Conservation (phyloP, 495 filamentous ascomycete genomes). For the Xylaria sp. region DNA sequence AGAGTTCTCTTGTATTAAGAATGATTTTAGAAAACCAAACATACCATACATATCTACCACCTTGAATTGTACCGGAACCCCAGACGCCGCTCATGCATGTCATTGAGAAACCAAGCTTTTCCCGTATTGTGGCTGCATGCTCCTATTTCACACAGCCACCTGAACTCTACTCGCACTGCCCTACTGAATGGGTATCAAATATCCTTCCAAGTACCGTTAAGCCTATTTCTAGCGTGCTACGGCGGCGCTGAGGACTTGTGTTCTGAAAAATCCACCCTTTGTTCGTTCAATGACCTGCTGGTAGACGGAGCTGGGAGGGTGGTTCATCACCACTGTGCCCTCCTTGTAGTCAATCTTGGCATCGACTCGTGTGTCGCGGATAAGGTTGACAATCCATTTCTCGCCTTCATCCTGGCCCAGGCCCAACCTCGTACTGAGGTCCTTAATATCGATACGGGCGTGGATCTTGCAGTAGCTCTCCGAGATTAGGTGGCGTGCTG, state of each 20-base stretch:
- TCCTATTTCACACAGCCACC: slow-evolving; percentile 21
- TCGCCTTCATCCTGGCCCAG: slow-evolving; percentile 92
- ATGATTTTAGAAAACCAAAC: slow-evolving; percentile 24
- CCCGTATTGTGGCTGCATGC: slow-evolving; percentile 22
- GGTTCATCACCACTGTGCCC: slow-evolving; percentile 99
- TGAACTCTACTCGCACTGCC: slow-evolving; percentile 27
- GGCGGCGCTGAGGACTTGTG: slow-evolving; percentile 72
- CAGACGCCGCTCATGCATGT: slow-evolving; percentile 44
- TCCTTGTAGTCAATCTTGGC: slow-evolving; percentile 99
- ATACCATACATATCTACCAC: slow-evolving; percentile 40
- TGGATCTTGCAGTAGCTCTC: slow-evolving; percentile 99
- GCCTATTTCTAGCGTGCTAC: slow-evolving; percentile 37
- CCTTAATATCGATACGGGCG: slow-evolving; percentile 96
- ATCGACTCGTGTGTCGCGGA: slow-evolving; percentile 94
- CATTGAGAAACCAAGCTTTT: slow-evolving; percentile 30
- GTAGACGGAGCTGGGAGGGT: slow-evolving; percentile 96
- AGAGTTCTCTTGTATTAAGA: slow-evolving; percentile 23
- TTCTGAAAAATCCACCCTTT: slow-evolving; percentile 92
- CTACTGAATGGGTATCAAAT: slow-evolving; percentile 38
- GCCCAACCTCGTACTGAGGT: slow-evolving; percentile 87
- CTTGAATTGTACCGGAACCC: slow-evolving; percentile 38
- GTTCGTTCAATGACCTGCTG: slow-evolving; percentile 98
- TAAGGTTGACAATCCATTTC: slow-evolving; percentile 99
- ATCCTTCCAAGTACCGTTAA: neutral
- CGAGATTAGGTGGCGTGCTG: slow-evolving; percentile 93